Evolutionary conservation across 306 rosid species (phyloP), one percentile per base, ranked within the genome.

Genomic region (Luffa acutangula): DNA sequence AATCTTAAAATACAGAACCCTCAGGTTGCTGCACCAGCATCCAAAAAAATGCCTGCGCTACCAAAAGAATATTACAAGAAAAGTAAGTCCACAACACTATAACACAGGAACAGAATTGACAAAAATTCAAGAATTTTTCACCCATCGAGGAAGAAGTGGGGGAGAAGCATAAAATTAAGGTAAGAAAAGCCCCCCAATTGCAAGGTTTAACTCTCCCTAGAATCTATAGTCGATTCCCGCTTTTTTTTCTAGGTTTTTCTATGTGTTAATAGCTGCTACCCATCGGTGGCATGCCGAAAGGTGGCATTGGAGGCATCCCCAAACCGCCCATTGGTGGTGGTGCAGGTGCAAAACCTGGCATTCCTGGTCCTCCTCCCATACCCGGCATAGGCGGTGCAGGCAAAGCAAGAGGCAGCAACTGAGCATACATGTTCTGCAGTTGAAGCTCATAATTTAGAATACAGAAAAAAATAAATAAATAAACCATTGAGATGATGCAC

Each of bases 221-320:
- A 60, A 80, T 58, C 82, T 85, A 80, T 86, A 9, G 45, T 7
- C 31, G 45, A 51, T 31, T 74, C 78, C 62, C 78, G 78, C n/a
- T 33, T 74, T 31, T 41, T 74, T 49, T 4, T 20, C 43, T 51
- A 75, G 78, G 78, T 13, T 51, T 65, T 34, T 75, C 48, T 75
- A 43, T 69, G 15, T 57, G 72, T 91, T 88, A 94, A 85, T 89
- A 94, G 88, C 89, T 83, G 81, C 93, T 88, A 36, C 98, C 98
- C 98, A 92, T 95, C 18, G 98, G 93, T 75, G 98, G 97, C 98
- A 92, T 95, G 80, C 98, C 98, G 78, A 65, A 95, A 43, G 97
- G 97, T 64, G 98, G 98, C 98, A 94, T 89, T 18, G 98, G 97
- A 8, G 97, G 98, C 98, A 92, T 93, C 69, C 98, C 98, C 85